Conservation (phyloP, 345 rosid genomes). For the Aegle marmelos region DNA sequence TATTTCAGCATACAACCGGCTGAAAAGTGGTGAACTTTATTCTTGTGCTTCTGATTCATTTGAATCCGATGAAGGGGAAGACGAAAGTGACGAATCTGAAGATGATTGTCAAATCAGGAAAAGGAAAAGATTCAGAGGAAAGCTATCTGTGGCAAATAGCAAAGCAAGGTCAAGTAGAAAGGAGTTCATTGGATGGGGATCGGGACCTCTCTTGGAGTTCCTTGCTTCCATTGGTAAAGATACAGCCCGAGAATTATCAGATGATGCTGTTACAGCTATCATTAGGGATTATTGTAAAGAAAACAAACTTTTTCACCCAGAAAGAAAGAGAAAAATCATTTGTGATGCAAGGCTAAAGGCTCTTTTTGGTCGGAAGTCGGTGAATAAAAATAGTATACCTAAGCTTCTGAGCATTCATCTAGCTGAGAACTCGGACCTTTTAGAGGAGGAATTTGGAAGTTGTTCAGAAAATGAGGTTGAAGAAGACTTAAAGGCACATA, state of each 20-base stretch:
- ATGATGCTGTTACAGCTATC: slow-evolving; percentile 27
- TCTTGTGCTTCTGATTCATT: slow-evolving; percentile 2
- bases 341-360: slow-evolving; percentile 43
- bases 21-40: slow-evolving; percentile 21
- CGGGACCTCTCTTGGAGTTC: slow-evolving; percentile 39
- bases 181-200: slow-evolving; percentile 54
- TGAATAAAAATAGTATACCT: slow-evolving; percentile 29
- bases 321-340: slow-evolving; percentile 34
- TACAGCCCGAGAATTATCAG: slow-evolving; percentile 31
- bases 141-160: background rate
- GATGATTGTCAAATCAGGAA: background rate
- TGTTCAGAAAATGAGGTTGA: slow-evolving; percentile 11
- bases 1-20: slow-evolving; percentile 21
- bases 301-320: slow-evolving; percentile 34
- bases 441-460: slow-evolving; percentile 23
- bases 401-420: slow-evolving; percentile 38
- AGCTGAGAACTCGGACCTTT: slow-evolving; percentile 28
- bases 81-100: slow-evolving; percentile 13
- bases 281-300: slow-evolving; percentile 34
- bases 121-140: slow-evolving; percentile 15
- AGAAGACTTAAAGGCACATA: background rate
- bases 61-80: slow-evolving; percentile 17
- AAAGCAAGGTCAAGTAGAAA: slow-evolving; percentile 16
- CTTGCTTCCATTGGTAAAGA: slow-evolving; percentile 41
- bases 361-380: slow-evolving; percentile 41